Evolutionary conservation across 2,329 filamentous ascomycete species (phyloP).

Genomic region (Penicillium sp.): DNA sequence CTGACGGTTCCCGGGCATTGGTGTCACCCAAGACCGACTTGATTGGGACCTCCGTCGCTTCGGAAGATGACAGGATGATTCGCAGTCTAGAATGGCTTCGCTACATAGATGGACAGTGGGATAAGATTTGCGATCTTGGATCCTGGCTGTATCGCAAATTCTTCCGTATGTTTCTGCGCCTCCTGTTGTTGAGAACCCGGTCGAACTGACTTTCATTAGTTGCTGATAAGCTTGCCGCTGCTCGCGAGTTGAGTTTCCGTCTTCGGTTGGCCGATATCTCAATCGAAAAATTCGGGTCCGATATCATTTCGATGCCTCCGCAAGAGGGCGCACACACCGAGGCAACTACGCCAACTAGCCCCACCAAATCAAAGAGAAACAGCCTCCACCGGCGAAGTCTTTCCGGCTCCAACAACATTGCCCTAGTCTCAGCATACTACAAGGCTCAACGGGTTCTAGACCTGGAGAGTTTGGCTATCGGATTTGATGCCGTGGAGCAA

Average conservation of each 20-base stretch:
- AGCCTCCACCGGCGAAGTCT: constrained; percentile 30
- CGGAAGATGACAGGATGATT: constrained; percentile 69
- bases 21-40: constrained; percentile 69
- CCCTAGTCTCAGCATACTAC: constrained; percentile 25
- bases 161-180: constrained; percentile 62
- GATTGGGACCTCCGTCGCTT: constrained; percentile 60
- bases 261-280: constrained; percentile 52
- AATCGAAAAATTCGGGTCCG: constrained; percentile 39
- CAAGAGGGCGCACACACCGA: constrained; percentile 26
- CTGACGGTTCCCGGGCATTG: constrained; percentile 50
- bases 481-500: constrained; percentile 66
- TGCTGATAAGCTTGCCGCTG: constrained; percentile 50
- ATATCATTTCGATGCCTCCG: constrained; percentile 27
- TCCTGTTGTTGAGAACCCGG: constrained; percentile 10
- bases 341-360: constrained; percentile 31
- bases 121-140: constrained; percentile 65
- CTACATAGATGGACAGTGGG: constrained; percentile 69
- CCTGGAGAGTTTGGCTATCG: constrained; percentile 64
- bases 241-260: constrained; percentile 52
- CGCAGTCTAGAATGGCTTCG: constrained; percentile 82
- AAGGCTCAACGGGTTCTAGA: constrained; percentile 65
- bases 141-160: constrained; percentile 78
- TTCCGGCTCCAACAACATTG: constrained; percentile 26
- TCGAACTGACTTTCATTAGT: constrained; percentile 22
- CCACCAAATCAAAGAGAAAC: constrained; percentile 30